Evolutionary conservation across 495 filamentous ascomycete genomes (phyloP), one percentile per base, ranked within the genome.

Genomic region (Aspergillus nanangensis): DNA sequence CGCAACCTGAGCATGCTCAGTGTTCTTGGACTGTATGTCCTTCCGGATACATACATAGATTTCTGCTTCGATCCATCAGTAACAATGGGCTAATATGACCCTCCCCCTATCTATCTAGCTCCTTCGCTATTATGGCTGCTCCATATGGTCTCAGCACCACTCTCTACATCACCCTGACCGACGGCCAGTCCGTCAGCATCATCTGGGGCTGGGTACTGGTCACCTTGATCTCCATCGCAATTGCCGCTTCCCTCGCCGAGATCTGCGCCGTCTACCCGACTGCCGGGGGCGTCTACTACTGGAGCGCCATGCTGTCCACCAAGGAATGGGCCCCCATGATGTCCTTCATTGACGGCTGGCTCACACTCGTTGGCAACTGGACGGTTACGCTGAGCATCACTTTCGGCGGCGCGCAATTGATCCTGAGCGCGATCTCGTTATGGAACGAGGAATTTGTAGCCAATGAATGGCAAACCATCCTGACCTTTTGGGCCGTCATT

Each of bases 251-350:
- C 1, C 67, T 90, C 21, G 84, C 86, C n/a, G 86, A 90, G 57
- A 88, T 88, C 58, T 72, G 86, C 41, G 80, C 79, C 22, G 86
- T 84, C 5, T 88, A 82, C 52, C 86, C 86, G 7, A 88, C 83
- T 14, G 72, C 77, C 37, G 76, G 77, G 25, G 83, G 83, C 5
- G 82, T 86, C 43, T 88, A 88, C 50, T 82, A 87, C 62, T 89
- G 85, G 86, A 85, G 82, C 10, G 83, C 84, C 7, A 83, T 85
- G 61, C 70, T 78, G 15, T 65, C 69, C 1, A 69, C 69, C 45
- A 69, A 62, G 42, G 62, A 64, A 45, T 87, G 78, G 77, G 80
- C 78, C 4, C 79, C 79, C 5, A 58, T 83, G 36, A 72, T 88
- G 47, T 81, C 76, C 11, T 90, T 82, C 67, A 79, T 82, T 14